Base-by-base conservation (phyloP, 768 basidiomycete genomes). In the Pluteus cervinus region DNA sequence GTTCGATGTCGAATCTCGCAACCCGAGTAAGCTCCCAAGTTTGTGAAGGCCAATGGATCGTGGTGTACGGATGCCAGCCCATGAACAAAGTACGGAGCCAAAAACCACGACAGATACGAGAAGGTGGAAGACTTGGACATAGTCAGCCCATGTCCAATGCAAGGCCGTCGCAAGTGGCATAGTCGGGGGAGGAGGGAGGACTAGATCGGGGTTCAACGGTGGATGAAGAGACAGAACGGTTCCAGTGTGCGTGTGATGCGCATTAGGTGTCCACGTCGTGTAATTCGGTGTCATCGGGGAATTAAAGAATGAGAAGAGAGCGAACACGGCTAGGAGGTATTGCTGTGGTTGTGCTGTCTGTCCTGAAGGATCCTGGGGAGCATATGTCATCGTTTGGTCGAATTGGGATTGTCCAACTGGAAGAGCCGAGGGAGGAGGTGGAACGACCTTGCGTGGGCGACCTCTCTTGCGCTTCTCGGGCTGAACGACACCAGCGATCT, bases 381-480 rank as follows among this genome's bases (percentile, higher is more conserved):
- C 24, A 9, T 42, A 36, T 5, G 40, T 15, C 41, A 43, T 43
- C 16, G 48, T 47, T 8, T 29, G 36, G 22, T 39, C 42, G 2
- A 29, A 15, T 3, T 24, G 38, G 42, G 42, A 5, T 33, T 43
- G 49, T 36, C 47, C 51, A 8, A 41, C 45, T 5, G 55, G 46
- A 4, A 58, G 37, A 10, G 57, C 48, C 1, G 58, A 39, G 8
- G 67, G 48, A 28, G 62, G 55, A n/a, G 71, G 58, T 12, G 71
- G 63, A 8, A 73, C 66, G 31, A 79, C 69, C 62, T 90, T 90
- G 49, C 86, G 73, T 11, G 88, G 88, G 21, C 88, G 63, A 10
- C 88, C 88, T 6, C 88, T 73, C 64, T 91, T 91, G 48, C 86
- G 71, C 66, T 88, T 90, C 63, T 86, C 84, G 0, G 77, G 75